Evolutionary conservation across 768 basidiomycete genomes (phyloP).

Genomic region (Boletus pseudo-olivaceus): DNA sequence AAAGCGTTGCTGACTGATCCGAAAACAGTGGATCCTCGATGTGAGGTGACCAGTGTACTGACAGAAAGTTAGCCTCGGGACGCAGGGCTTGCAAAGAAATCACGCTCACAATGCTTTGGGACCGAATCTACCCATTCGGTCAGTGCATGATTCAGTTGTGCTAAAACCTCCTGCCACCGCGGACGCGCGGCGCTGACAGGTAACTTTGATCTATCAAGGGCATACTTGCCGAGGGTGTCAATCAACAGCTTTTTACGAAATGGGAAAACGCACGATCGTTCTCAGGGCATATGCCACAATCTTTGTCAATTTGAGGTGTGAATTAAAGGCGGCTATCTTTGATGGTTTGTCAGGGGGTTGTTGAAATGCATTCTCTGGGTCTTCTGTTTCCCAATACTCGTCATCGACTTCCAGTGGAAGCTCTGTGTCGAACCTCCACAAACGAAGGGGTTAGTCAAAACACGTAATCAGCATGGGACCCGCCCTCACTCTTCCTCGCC

Average conservation of each 20-base stretch:
- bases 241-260: not conserved
- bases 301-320: conserved; percentile 60
- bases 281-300: conserved; percentile 67
- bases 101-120: conserved; percentile 59
- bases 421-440: conserved; percentile 75
- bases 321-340: conserved; percentile 57
- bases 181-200: conserved; percentile 49
- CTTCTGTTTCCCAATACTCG: conserved; percentile 65
- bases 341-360: conserved; percentile 65
- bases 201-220: conserved; percentile 62
- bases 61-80: not conserved
- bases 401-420: conserved; percentile 81
- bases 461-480: not conserved
- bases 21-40: conserved; percentile 47
- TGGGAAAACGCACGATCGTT: conserved; percentile 52
- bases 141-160: conserved; percentile 65
- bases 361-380: conserved; percentile 51
- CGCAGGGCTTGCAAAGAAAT: not conserved
- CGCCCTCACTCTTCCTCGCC: conserved; percentile 65
- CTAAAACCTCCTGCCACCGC: conserved; percentile 57
- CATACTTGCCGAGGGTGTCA: conserved; percentile 44
- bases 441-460: conserved; percentile 9
- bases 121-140: conserved; percentile 69
- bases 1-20: conserved; percentile 55
- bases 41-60: conserved; percentile 60